Evolutionary conservation across 1,284 basidiomycete species (phyloP), one percentile per base, ranked within the genome.

Genomic region (Tilletia indica): DNA sequence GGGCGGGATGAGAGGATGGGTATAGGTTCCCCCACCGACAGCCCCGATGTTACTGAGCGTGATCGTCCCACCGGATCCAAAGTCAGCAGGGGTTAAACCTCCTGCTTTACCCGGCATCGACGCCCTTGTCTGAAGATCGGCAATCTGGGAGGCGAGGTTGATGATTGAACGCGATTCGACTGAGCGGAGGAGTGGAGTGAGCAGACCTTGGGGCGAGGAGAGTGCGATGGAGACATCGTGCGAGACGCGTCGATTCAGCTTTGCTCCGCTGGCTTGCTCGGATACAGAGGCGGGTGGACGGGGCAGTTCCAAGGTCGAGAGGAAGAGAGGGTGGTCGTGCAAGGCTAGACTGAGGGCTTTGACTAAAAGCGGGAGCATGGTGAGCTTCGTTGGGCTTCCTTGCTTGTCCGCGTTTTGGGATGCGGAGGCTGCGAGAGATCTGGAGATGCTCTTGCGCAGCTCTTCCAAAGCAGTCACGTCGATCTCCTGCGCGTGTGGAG

Each of bases 291-390:
- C 4, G 4, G 31, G 16, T 3, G 14, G 9, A 4, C 19, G 9
- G 34, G 73, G 73, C 2, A 70, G 36, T 12, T 47, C 61, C 38
- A 78, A 70, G 11, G 71, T 74, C 0, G 74, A 78, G 0, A 88
- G 87, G 87, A 95, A 90, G 68, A 94, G 86, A 0, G 92, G 91
- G 90, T 92, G 92, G 82, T 93, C 91, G 77, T 89, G 86, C 90
- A 95, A 90, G 0, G 93, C 89, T 74, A 89, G 88, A 0, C 91
- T 88, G 64, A 97, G 89, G 0, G 91, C 91, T 85, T 97, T 97
- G 79, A 97, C 87, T 11, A 97, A 88, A 79, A 96, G 87, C 3
- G 92, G 93, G 34, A 97, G 89, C 82, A 93, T 90, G 0, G 93
- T 95, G 47, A 96, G 85, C 64, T 89, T 89, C 68, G 42, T 87